Conservation (phyloP, 257 asterid species). For the Rubia yunnanensis region DNA sequence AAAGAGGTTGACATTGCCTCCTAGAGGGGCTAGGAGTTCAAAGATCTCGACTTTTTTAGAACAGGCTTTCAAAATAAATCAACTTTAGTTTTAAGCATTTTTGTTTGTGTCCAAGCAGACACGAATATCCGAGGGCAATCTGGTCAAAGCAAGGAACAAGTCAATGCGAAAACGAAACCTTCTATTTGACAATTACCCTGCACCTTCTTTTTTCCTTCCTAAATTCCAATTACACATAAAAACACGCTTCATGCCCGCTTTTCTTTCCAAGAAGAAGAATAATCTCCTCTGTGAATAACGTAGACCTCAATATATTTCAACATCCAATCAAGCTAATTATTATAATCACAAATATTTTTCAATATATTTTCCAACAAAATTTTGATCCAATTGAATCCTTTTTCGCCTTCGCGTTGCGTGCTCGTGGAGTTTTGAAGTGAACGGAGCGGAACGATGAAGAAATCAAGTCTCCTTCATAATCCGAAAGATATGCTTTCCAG, state of each 20-base stretch:
- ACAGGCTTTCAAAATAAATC: too few species aligned
- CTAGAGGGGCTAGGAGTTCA: too few species aligned
- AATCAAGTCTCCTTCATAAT: constrained; percentile 57
- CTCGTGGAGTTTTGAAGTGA: not conserved
- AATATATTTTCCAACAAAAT: not conserved
- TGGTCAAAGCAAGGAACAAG: not conserved
- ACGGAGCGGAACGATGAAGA: constrained; percentile 39
- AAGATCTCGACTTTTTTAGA: too few species aligned
- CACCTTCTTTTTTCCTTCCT: constrained; percentile 1
- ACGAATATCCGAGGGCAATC: not conserved
- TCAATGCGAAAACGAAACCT: not conserved
- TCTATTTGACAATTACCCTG: not conserved
- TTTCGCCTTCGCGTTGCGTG: not conserved
- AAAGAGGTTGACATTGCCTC: too few species aligned
- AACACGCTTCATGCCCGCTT: not conserved
- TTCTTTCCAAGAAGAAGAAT: not conserved
- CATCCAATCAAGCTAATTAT: not conserved
- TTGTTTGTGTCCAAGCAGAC: not conserved
- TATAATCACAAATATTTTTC: not conserved
- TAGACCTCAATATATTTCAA: not conserved
- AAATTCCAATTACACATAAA: not conserved
- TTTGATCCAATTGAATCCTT: not conserved
- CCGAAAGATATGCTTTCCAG: constrained; percentile 63
- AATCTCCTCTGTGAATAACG: constrained; percentile 1
- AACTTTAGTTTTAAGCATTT: too few species aligned